Evolutionary conservation across 2,329 filamentous ascomycete genomes (phyloP).

Genomic region (Xylariales sp.): DNA sequence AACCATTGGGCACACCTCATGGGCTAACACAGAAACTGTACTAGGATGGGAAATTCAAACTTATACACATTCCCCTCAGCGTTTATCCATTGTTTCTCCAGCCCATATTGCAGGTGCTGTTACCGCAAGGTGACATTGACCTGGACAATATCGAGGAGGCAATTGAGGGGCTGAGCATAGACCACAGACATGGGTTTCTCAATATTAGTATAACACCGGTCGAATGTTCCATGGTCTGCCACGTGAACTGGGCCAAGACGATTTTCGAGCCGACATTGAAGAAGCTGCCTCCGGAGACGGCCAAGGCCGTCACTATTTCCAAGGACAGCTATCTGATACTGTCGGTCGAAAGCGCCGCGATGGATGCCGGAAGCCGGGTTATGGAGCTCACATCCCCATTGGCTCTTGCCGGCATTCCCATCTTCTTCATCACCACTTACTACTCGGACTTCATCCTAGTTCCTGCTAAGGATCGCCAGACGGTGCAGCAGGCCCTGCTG

Average conservation of each 20-base stretch:
- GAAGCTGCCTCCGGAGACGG: conserved; percentile 50
- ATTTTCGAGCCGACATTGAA: conserved; percentile 72
- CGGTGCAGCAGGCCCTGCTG: conserved; percentile 73
- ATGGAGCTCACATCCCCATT: conserved; percentile 88
- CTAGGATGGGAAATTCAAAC: conserved; percentile 79
- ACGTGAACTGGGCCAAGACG: conserved; percentile 65
- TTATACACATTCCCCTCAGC: conserved; percentile 84
- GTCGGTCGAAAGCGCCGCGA: conserved; percentile 82
- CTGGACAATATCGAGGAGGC: conserved; percentile 24
- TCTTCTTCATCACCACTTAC: conserved; percentile 98
- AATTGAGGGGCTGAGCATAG: conserved; percentile 42
- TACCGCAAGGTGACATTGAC: conserved; percentile 52
- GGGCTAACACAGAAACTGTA: conserved; percentile 7
- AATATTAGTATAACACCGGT: conserved; percentile 91
- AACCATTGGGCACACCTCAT: not conserved
- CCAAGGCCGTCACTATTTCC: conserved; percentile 65
- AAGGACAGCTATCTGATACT: conserved; percentile 83
- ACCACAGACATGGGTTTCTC: conserved; percentile 71
- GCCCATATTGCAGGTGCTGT: conserved; percentile 78
- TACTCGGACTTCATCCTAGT: conserved; percentile 97
- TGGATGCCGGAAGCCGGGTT: conserved; percentile 87
- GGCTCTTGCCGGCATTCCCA: conserved; percentile 86
- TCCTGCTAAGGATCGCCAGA: conserved; percentile 66
- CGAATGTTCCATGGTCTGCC: conserved; percentile 90
- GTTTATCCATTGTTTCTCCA: conserved; percentile 77